Percentiles rank a stretch among this genome's conserved stretches.
Evolutionary conservation across 31 red algal species (phyloP).

Genomic region (Endocladia muricata): DNA sequence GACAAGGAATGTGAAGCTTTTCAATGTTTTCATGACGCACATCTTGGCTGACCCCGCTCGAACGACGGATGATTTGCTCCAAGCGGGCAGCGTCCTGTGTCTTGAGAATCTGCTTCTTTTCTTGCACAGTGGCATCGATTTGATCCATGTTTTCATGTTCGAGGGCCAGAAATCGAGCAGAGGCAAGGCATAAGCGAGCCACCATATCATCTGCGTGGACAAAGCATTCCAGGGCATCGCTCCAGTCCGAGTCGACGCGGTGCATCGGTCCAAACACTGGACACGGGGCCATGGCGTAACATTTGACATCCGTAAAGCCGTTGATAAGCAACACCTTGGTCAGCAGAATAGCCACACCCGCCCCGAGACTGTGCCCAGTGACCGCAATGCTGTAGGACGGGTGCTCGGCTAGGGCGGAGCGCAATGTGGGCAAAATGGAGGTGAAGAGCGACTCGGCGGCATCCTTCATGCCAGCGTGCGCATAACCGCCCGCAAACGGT

Average conservation of each 20-base stretch:
- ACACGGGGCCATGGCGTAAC: constrained; percentile 69
- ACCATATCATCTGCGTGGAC: constrained; percentile 71
- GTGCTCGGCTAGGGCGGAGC: constrained; percentile 19
- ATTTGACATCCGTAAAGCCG: constrained; percentile 37
- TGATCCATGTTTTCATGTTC: constrained; percentile 36
- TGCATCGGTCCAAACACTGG: constrained; percentile 60
- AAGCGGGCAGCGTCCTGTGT: constrained; percentile 1
- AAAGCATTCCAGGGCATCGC: constrained; percentile 67
- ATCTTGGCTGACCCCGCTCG: not conserved
- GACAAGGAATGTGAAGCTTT: constrained; percentile 44
- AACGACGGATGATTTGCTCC: not conserved
- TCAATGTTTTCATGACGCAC: not conserved
- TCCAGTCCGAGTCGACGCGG: constrained; percentile 60
- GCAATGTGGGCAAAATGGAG: constrained; percentile 31
- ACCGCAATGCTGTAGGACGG: constrained; percentile 58
- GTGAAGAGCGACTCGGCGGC: constrained; percentile 53
- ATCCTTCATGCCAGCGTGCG: constrained; percentile 72
- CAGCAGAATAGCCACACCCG: constrained; percentile 61
- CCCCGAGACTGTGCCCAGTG: constrained; percentile 75
- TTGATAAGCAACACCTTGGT: constrained; percentile 67
- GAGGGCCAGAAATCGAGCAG: constrained; percentile 28
- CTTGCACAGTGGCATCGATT: constrained; percentile 17
- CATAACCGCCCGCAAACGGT: constrained; percentile 72
- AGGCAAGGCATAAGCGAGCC: constrained; percentile 39
- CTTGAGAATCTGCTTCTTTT: constrained; percentile 35